Evolutionary conservation across 2,329 filamentous ascomycete genomes (phyloP), one percentile per base, ranked within the genome.

Genomic region (Beauveria brongniartii): DNA sequence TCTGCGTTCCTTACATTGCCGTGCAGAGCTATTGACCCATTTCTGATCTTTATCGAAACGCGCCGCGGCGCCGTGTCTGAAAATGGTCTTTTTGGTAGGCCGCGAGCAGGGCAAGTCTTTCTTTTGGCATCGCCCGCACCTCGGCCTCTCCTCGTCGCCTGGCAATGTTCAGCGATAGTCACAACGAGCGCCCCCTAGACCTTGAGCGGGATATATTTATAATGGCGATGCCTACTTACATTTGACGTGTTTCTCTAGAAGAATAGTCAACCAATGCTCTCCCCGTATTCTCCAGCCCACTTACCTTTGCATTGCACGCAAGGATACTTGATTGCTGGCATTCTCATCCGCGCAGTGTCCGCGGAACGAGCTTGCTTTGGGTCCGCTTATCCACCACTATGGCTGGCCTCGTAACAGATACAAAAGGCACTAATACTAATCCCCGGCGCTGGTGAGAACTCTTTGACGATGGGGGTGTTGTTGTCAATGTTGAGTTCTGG

Each of bases 61-160:
- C 40, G 69, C 69, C 1, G 67, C 65, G 0, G 72, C 70, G 12
- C 71, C 69, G 48, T 75, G 73, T 5, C 71, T 70, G 64, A 76
- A 76, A 6, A 76, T 70, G 0, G 72, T 74, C 64, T 67, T 70
- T 47, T 69, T 72, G 0, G 65, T 66, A 1, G 74, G 74, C 0
- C 73, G 69, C 1, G 68, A 66, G 57, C 74, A 76, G 0, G 69
- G 64, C 8, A 76, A 64, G 18, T 69, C 65, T 48, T 73, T 75
- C 9, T 63, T 55, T 43, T 69, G 64, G 48, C 74, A 76, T 3
- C 72, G 67, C 16, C 70, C 67, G 56, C 74, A 76, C 46, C 65
- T 69, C 2, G 74, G 74, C 2, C 68, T 69, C n/a, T 69, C 69
- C 59, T 76, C 73, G 47, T 76, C 74, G 47, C 74, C 73, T 76